phyloP scores from a whole-genome alignment of 2,329 filamentous ascomycete species.

The Fusarium burgessii region DNA sequence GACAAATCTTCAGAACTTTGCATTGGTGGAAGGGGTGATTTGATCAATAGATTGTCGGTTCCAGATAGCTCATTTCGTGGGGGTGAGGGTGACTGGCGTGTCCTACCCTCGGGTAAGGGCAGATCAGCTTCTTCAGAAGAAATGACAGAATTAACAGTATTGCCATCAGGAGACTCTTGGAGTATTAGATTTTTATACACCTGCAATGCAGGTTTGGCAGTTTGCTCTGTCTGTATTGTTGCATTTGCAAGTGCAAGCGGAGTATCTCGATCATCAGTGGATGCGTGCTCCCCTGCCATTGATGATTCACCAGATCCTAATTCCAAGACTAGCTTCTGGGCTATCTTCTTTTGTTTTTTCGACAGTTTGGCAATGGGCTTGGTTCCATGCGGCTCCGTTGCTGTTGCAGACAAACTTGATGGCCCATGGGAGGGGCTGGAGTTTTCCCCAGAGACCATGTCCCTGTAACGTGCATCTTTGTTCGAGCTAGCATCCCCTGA shows the following conservation, averaged over 20 bases:
- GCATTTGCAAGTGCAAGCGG: conserved; percentile 3
- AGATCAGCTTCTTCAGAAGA: neutral
- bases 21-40: neutral
- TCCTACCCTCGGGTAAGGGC: neutral
- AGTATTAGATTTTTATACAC: neutral
- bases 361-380: conserved; percentile 39
- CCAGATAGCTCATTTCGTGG: neutral
- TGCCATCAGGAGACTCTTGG: neutral
- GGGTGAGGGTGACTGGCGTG: neutral
- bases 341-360: conserved; percentile 54
- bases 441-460: neutral
- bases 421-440: neutral
- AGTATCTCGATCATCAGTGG: neutral
- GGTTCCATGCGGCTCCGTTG: neutral
- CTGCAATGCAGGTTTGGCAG: neutral
- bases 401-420: neutral
- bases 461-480: neutral
- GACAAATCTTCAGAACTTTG: neutral
- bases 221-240: neutral
- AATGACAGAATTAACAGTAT: neutral
- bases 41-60: neutral
- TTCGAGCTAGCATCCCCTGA: neutral
- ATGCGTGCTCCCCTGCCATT: neutral
- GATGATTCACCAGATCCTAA: conserved; percentile 15
- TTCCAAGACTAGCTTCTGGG: conserved; percentile 48